These are phyloP conservation scores for Pseudopyricularia javanii DNA, from an alignment of 2,329 filamentous ascomycete species.

Conservation along the genomic window DNA sequence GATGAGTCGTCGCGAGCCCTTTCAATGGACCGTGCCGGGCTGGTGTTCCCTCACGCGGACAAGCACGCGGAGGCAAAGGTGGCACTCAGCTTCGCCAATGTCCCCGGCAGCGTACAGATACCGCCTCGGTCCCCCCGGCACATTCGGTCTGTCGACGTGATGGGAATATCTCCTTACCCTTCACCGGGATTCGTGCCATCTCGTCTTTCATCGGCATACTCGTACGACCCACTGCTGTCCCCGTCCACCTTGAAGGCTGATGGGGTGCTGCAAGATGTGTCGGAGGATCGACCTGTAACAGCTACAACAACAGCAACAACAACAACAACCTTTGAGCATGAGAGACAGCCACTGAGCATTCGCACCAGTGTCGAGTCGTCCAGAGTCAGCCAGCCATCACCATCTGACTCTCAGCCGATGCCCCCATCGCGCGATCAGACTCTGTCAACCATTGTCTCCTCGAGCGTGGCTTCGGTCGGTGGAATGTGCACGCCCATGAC, in stretches of 20 bases:
- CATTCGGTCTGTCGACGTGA: slow-evolving; percentile 30
- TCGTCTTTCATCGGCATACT: slow-evolving; percentile 21
- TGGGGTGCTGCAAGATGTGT: slow-evolving; percentile 18
- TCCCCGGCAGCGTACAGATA: slow-evolving; percentile 43
- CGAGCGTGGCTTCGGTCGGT: slow-evolving; percentile 38
- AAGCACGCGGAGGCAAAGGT: slow-evolving; percentile 54
- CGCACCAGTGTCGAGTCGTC: slow-evolving; percentile 10
- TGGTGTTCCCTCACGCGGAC: slow-evolving; percentile 44
- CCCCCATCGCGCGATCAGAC: slow-evolving; percentile 25
- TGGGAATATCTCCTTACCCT: slow-evolving; percentile 9
- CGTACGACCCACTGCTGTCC: slow-evolving; percentile 23
- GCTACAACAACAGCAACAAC: slow-evolving; percentile 13
- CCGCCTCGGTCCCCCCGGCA: slow-evolving; percentile 33
- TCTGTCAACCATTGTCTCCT: slow-evolving; percentile 32
- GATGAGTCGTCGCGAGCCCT: slow-evolving; percentile 42
- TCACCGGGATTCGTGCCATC: slow-evolving; percentile 23
- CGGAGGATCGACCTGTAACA: slow-evolving; percentile 33
- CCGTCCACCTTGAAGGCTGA: slow-evolving; percentile 29
- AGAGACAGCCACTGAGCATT: slow-evolving; percentile 12
- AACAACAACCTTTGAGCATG: neutral
- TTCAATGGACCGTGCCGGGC: slow-evolving; percentile 47
- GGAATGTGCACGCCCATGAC: slow-evolving; percentile 37
- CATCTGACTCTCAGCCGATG: slow-evolving; percentile 19
- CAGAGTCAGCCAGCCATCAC: neutral
- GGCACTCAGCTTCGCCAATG: slow-evolving; percentile 48